Conservation (phyloP, 2,329 filamentous ascomycete genomes). For the Penicillium decumbens region DNA sequence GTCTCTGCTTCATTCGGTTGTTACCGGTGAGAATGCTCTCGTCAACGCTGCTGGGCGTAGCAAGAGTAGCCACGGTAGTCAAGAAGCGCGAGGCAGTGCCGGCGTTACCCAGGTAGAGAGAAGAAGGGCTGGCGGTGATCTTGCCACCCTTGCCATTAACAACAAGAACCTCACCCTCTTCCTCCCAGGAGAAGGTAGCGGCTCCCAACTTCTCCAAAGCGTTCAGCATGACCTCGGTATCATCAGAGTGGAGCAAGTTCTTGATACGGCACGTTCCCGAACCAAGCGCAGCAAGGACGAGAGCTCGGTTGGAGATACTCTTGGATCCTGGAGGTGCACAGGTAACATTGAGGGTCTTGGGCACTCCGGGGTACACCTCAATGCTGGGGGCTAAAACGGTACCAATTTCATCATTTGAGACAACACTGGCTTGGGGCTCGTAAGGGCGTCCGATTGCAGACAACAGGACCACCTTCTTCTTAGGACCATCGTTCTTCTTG, state of each 20-base stretch:
- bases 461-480: slow-evolving; percentile 93
- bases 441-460: slow-evolving; percentile 83
- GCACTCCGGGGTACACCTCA: slow-evolving; percentile 67
- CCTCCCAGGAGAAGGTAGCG: slow-evolving; percentile 87
- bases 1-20: slow-evolving; percentile 89
- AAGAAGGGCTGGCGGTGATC: slow-evolving; percentile 67
- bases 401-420: slow-evolving; percentile 79
- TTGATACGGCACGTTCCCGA: slow-evolving; percentile 80
- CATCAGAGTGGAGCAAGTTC: slow-evolving; percentile 92
- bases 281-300: slow-evolving; percentile 88
- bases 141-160: slow-evolving; percentile 87
- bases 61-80: slow-evolving; percentile 84
- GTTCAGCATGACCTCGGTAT: slow-evolving; percentile 94
- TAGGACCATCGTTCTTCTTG: slow-evolving; percentile 94
- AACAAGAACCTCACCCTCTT: slow-evolving; percentile 84
- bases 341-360: slow-evolving; percentile 60
- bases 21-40: slow-evolving; percentile 88
- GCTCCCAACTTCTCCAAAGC: slow-evolving; percentile 81
- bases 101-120: slow-evolving; percentile 91
- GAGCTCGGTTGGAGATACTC: slow-evolving; percentile 91
- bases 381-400: slow-evolving; percentile 77
- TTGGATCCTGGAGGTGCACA: slow-evolving; percentile 93
- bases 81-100: slow-evolving; percentile 94
- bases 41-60: slow-evolving; percentile 57
- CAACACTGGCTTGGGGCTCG: slow-evolving; percentile 81